These are phyloP conservation scores for Boletus sp. DNA, from an alignment of 1,284 basidiomycete genomes.

Conservation along the genomic window DNA sequence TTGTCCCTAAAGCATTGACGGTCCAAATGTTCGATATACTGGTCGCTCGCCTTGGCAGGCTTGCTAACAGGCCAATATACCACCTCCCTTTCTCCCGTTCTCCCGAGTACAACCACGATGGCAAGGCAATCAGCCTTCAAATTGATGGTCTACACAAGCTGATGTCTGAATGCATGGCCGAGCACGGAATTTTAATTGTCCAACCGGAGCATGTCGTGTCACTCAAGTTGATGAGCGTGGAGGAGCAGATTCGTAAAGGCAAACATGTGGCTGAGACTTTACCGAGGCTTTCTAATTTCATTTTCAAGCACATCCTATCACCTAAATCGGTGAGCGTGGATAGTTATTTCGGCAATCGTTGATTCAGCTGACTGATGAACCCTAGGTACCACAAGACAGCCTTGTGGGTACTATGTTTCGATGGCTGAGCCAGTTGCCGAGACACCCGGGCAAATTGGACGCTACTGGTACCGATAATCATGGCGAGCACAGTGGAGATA, in stretches of 20 bases:
- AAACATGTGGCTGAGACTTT: rapidly evolving
- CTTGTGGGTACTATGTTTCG: not conserved
- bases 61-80: conserved; percentile 36
- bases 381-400: not conserved
- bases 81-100: conserved; percentile 47
- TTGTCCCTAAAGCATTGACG: too few species aligned
- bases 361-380: not conserved
- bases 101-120: too few species aligned
- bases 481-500: not conserved
- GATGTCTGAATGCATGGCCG: too few species aligned
- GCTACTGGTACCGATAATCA: rapidly evolving
- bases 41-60: conserved; percentile 34
- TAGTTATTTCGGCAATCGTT: conserved; percentile 11
- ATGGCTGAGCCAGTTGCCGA: not conserved
- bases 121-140: too few species aligned
- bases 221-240: not conserved
- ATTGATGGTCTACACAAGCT: too few species aligned
- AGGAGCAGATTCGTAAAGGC: not conserved
- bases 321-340: not conserved
- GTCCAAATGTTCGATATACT: conserved; percentile 49
- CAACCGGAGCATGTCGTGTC: not conserved
- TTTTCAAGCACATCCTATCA: not conserved
- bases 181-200: not conserved
- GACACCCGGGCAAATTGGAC: too few species aligned
- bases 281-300: too few species aligned